Conservation (phyloP, 352 stramenopile genomes). For the Phytophthora rubi region DNA sequence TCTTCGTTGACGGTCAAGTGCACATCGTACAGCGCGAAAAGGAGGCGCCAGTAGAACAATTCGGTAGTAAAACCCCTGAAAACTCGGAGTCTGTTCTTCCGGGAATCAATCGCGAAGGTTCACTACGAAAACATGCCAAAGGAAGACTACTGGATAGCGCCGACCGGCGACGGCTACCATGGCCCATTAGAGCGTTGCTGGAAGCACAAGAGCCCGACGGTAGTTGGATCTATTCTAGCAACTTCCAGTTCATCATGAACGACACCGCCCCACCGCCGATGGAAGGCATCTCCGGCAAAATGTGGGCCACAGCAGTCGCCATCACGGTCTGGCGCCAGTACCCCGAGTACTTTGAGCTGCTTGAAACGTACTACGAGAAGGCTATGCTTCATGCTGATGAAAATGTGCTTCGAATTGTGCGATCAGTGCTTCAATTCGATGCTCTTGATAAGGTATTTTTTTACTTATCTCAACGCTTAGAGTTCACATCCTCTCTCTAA, state of each 20-base stretch:
- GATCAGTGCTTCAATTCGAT: constrained; percentile 48
- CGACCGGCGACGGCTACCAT: constrained; percentile 41
- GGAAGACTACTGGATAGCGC: constrained; percentile 36
- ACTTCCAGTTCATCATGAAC: constrained; percentile 64
- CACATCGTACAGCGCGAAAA: constrained; percentile 42
- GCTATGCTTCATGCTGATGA: constrained; percentile 73
- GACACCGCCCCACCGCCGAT: constrained; percentile 45
- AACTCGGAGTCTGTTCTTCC: not conserved
- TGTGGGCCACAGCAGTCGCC: constrained; percentile 69
- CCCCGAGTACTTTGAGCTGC: constrained; percentile 64
- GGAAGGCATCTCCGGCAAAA: constrained; percentile 54
- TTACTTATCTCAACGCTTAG: not conserved
- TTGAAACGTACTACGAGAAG: constrained; percentile 61
- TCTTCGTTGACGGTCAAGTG: constrained; percentile 47
- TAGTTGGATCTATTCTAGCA: constrained; percentile 67
- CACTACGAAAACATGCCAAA: constrained; percentile 26
- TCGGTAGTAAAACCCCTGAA: not conserved
- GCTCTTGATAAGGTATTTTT: constrained; percentile 40
- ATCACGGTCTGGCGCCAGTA: constrained; percentile 62
- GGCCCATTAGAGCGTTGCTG: constrained; percentile 48
- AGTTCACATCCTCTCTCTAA: not conserved
- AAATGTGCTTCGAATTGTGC: constrained; percentile 52
- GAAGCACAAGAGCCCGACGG: constrained; percentile 64
- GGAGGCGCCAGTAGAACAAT: not conserved
- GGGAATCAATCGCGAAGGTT: constrained; percentile 2